phyloP scores from a whole-genome alignment of 2,329 filamentous ascomycete species.

The Helicocarpus griseus region DNA sequence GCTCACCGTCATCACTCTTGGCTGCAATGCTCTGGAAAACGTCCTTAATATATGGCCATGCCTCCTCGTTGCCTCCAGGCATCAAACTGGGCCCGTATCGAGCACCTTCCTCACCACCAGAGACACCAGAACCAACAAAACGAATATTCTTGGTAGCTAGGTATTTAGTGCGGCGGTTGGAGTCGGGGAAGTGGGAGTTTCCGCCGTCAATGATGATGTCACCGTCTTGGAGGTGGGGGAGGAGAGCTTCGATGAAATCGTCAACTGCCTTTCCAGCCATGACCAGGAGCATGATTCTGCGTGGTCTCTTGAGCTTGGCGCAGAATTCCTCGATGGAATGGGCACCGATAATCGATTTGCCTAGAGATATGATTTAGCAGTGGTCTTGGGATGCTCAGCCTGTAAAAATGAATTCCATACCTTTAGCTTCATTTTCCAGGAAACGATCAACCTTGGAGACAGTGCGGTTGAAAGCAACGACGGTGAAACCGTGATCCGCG shows the following conservation, averaged over 20 bases:
- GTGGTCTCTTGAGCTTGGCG: conserved; percentile 91
- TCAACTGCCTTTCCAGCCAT: conserved; percentile 97
- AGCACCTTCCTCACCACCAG: conserved; percentile 98
- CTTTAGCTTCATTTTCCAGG: conserved; percentile 83
- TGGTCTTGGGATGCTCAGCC: background rate
- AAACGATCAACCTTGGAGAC: conserved; percentile 96
- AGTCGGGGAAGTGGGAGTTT: conserved; percentile 99
- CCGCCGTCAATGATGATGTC: conserved; percentile 99
- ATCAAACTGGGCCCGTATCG: conserved; percentile 95
- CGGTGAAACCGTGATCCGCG: conserved; percentile 87
- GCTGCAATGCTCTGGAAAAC: conserved; percentile 96
- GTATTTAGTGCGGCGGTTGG: conserved; percentile 93
- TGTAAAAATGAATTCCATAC: conserved; percentile 28
- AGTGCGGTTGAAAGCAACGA: conserved; percentile 97
- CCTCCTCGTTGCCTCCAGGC: conserved; percentile 97
- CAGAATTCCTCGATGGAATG: conserved; percentile 91
- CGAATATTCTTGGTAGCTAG: conserved; percentile 77
- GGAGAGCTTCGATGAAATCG: conserved; percentile 93
- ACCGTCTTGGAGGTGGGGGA: conserved; percentile 70
- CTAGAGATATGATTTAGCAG: conserved; percentile 35
- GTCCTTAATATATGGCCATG: conserved; percentile 97
- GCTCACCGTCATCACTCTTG: conserved; percentile 92
- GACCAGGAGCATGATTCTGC: conserved; percentile 96
- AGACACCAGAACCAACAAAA: conserved; percentile 95
- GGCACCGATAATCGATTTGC: conserved; percentile 91